phyloP scores from a whole-genome alignment of 306 rosid species.

The Prunus persica region Prunus_persica_NCBIv2 NC_034010.1:3288001-3288500 shows the following conservation, averaged over 20 bases:
- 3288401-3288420: conserved; percentile 69
- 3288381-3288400: conserved; percentile 82
- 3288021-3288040: not conserved
- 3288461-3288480: conserved; percentile 77
- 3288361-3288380: conserved; percentile 74
- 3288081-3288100: not conserved
- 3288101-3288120: not conserved
- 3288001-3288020: not conserved
- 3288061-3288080: not conserved
- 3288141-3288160: not conserved
- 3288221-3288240: conserved; percentile 62
- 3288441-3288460: conserved; percentile 74
- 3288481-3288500: conserved; percentile 65
- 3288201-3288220: not conserved
- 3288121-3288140: not conserved
- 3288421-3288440: conserved; percentile 59
- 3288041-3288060: not conserved
- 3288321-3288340: conserved; percentile 56
- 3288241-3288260: conserved; percentile 68
- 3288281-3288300: conserved; percentile 85
- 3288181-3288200: not conserved
- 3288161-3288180: not conserved
- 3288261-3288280: conserved; percentile 96
- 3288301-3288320: conserved; percentile 64
- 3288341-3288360: conserved; percentile 74